Conservation (phyloP, 768 basidiomycete species). For the Podaxis carcinomalis region DNA sequence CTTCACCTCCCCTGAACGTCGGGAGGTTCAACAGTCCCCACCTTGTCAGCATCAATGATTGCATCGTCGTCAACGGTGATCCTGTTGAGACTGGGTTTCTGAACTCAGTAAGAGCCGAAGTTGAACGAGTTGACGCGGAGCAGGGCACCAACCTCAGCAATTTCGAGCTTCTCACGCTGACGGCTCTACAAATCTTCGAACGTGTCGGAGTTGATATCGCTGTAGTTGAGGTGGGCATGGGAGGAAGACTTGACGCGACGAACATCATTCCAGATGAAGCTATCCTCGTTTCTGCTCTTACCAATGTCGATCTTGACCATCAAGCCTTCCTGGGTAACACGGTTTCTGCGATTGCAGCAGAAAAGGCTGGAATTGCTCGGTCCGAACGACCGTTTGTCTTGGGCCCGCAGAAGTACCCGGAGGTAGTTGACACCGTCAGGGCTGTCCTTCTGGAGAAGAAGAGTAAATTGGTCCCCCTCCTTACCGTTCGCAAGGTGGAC, state of each 20-base stretch:
- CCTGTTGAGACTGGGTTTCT: constrained; percentile 51
- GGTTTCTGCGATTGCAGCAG: constrained; percentile 64
- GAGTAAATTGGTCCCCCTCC: constrained; percentile 28
- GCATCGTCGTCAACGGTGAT: constrained; percentile 60
- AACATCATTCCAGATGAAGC: constrained; percentile 74
- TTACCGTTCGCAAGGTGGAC: constrained; percentile 34
- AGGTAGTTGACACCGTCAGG: constrained; percentile 47
- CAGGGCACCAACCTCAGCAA: constrained; percentile 48
- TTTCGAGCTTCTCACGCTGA: constrained; percentile 86
- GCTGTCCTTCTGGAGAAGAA: constrained; percentile 43
- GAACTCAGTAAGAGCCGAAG: constrained; percentile 33
- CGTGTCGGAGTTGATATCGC: constrained; percentile 66
- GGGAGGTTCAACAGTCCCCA: constrained; percentile 95
- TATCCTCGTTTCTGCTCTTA: constrained; percentile 77
- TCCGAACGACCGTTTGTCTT: constrained; percentile 58
- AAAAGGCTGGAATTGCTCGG: constrained; percentile 83
- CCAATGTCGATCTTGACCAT: constrained; percentile 90
- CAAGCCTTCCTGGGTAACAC: constrained; percentile 84
- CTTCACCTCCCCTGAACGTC: constrained; percentile 51
- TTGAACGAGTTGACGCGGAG: constrained; percentile 45
- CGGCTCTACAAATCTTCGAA: constrained; percentile 77
- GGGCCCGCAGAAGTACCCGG: constrained; percentile 53
- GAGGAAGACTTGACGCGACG: constrained; percentile 89
- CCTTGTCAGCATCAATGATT: constrained; percentile 73
- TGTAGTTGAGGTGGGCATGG: constrained; percentile 93